These are phyloP conservation scores for Ceratocystis cubensis DNA, from an alignment of 2,329 filamentous ascomycete species.

Conservation along the genomic window DNA sequence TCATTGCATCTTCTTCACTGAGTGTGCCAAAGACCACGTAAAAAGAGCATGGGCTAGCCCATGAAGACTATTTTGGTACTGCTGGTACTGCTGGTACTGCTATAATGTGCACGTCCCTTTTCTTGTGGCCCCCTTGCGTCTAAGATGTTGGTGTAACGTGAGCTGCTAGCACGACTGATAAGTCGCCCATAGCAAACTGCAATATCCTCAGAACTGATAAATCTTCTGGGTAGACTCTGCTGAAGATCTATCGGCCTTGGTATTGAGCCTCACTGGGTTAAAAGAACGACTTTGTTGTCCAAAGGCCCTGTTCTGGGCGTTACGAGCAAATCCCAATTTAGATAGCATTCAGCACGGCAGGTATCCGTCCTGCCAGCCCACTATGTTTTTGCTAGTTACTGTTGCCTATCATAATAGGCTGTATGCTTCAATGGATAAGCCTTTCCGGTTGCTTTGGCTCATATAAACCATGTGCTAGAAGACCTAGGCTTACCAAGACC, in stretches of 20 bases:
- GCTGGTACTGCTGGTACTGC: not conserved
- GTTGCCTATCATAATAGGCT: too few species aligned
- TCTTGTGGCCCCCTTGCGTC: not conserved
- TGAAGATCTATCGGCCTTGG: not conserved
- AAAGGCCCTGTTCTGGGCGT: not conserved
- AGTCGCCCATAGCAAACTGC: not conserved
- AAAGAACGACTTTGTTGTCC: not conserved
- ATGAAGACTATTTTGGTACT: not conserved
- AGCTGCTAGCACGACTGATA: not conserved
- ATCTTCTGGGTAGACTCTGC: not conserved
- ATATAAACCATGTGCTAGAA: not conserved
- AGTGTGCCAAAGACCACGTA: not conserved
- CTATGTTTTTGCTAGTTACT: not conserved
- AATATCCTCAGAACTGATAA: not conserved
- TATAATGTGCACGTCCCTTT: not conserved
- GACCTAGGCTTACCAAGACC: not conserved
- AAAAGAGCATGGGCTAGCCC: not conserved
- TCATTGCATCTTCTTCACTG: not conserved
- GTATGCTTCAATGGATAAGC: not conserved
- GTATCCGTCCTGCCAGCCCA: not conserved
- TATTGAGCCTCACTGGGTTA: not conserved
- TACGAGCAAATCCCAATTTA: not conserved
- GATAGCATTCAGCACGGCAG: not conserved
- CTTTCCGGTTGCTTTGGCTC: not conserved
- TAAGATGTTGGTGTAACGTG: not conserved